Conservation (phyloP, 768 basidiomycete species). For the Tricholomella constricta region DNA sequence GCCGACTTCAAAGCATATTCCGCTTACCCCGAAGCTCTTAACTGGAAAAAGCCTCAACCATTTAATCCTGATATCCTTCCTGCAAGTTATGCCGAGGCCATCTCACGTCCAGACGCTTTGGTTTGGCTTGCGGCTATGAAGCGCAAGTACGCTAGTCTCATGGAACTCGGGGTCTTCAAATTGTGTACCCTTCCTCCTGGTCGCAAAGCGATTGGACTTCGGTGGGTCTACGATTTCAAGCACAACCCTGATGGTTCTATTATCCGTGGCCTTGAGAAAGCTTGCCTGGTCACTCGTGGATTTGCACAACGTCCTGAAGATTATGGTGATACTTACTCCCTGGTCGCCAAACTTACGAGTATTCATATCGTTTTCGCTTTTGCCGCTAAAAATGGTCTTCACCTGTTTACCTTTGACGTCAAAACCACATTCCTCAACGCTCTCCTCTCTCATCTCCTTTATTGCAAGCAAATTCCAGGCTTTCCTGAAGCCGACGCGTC, state of each 20-base stretch:
- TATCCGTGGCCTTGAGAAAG: slow-evolving; percentile 25
- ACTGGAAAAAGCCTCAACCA: background rate
- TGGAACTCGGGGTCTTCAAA: no score
- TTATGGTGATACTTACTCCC: slow-evolving; percentile 35
- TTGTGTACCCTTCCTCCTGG: no score
- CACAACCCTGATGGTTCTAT: slow-evolving; percentile 35
- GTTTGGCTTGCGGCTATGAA: no score
- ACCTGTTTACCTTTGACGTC: slow-evolving; percentile 28
- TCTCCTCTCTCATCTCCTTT: slow-evolving; percentile 19
- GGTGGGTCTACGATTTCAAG: slow-evolving; percentile 42
- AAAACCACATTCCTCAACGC: slow-evolving; percentile 30
- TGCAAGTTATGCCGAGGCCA: background rate
- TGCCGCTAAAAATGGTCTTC: slow-evolving; percentile 19
- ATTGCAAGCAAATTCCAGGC: slow-evolving; percentile 18
- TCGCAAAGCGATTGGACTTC: slow-evolving; percentile 3
- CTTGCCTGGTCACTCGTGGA: no score
- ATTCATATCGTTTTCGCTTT: slow-evolving; percentile 26
- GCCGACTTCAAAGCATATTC: background rate
- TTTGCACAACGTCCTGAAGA: slow-evolving; percentile 30
- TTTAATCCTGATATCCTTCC: background rate
- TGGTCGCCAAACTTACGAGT: slow-evolving; percentile 20
- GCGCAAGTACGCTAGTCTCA: no score
- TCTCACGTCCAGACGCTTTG: background rate
- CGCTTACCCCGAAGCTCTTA: background rate
- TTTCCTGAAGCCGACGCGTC: slow-evolving; percentile 25